Conservation (phyloP, 352 stramenopile genomes). For the Phytophthora pini region DNA sequence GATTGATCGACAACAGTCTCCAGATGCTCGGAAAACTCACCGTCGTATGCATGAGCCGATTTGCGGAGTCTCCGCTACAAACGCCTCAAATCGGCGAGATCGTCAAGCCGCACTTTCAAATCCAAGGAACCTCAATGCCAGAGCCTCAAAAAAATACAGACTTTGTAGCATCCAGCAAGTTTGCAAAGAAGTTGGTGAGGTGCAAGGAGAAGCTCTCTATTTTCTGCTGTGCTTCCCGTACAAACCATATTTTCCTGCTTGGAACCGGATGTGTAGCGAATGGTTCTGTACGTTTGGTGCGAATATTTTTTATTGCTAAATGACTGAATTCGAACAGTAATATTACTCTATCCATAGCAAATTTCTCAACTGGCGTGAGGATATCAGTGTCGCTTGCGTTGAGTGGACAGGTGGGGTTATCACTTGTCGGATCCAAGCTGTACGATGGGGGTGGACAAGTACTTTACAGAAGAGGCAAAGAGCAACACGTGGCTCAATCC, state of each 20-base stretch:
- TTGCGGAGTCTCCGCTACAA: neutral
- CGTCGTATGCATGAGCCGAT: neutral
- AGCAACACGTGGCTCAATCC: neutral
- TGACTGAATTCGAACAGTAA: no score
- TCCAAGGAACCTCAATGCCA: neutral
- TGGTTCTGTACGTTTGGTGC: no score
- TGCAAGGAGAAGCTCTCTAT: no score
- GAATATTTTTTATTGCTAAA: no score
- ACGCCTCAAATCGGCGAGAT: slow-evolving; percentile 5
- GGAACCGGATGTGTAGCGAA: no score
- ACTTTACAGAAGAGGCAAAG: neutral
- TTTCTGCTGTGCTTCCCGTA: no score
- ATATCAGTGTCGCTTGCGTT: neutral
- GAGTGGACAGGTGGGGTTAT: neutral
- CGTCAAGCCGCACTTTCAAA: slow-evolving; percentile 1
- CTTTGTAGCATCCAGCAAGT: neutral
- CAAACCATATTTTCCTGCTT: no score
- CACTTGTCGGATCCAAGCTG: slow-evolving; percentile 1
- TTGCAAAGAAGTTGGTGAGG: neutral
- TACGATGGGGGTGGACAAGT: neutral
- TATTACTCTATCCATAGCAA: neutral
- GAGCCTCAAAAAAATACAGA: neutral
- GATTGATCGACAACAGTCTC: neutral
- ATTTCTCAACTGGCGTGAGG: slow-evolving; percentile 10
- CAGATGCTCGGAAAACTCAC: neutral